Evolutionary conservation across 257 asterid species (phyloP), one percentile per base, ranked within the genome.

Genomic region (Jaltomata sinuosa): DNA sequence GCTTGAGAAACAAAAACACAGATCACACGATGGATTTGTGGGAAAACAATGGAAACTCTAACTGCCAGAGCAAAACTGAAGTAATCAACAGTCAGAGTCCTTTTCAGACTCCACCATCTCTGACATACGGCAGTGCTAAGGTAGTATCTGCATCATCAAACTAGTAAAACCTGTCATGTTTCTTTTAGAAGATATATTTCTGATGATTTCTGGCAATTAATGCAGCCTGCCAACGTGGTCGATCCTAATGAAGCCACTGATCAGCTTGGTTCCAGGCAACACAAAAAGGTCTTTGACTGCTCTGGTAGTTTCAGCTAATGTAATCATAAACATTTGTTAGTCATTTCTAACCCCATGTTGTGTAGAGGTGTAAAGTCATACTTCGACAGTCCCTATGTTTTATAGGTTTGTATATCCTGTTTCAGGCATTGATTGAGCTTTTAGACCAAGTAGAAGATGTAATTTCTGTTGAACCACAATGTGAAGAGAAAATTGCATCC

Each of bases 401-500:
- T 25, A 76, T 47, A 76, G 81, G 61, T 68, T 27, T 32, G 19
- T 22, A 65, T 83, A 50, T 69, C 69, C 64, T 59, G 10, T 34
- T 21, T 86, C 81, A 96, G 98, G 98, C 97, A 83, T 87, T 96
- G 86, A 93, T 96, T 67, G 99, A 96, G 86, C 96, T 94, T 78
- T 86, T 96, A 89, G 99, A 96, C 91, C 91, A 96, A 93, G 99
- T 96, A 52, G 97, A 93, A 90, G 97, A 93, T 88, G 98, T 91
- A 55, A 93, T 94, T 78, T 92, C 94, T 18, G 98, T 87, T 83
- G 94, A 94, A 84, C 89, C 91, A 84, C 68, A 47, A 82, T 76
- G 81, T 80, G 86, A 88, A 85, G 91, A 88, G 68, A 85, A 83
- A 14, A 83, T 83, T 76, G 69, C 86, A 85, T 59, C 86, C 57